Percentiles rank a stretch among this genome's conserved stretches.
Evolutionary conservation across 495 filamentous ascomycete genomes (phyloP).

Genomic region (Terfezia boudieri): DNA sequence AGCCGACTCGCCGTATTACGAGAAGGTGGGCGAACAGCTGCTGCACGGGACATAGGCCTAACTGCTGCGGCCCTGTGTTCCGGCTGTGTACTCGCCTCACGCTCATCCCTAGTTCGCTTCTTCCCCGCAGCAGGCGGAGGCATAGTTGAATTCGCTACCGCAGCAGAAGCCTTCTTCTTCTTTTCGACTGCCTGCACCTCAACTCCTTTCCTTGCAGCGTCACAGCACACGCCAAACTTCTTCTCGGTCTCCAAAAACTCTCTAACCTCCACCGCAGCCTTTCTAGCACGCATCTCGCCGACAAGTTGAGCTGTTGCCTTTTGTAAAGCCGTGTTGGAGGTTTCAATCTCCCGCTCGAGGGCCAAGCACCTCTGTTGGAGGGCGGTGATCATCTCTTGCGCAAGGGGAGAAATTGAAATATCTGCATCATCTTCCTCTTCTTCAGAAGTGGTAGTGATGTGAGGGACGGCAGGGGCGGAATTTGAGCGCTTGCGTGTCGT

Average conservation of each 20-base stretch:
- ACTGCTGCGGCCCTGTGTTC: slow-evolving; percentile 13
- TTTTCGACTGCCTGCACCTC: slow-evolving; percentile 6
- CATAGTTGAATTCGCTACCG: background rate
- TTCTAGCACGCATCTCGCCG: slow-evolving; percentile 10
- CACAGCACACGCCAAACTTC: slow-evolving; percentile 17
- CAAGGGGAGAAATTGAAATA: background rate
- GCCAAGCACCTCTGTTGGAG: slow-evolving; percentile 9
- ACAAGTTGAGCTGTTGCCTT: slow-evolving; percentile 6
- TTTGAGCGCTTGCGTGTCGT: slow-evolving; percentile 10
- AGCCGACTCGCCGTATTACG: slow-evolving; percentile 1
- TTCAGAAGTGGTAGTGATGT: background rate
- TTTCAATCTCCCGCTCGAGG: slow-evolving; percentile 13
- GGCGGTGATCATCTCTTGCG: slow-evolving; percentile 1
- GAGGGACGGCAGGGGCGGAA: slow-evolving; percentile 13
- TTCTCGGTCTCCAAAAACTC: slow-evolving; percentile 16
- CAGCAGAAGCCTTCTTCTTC: slow-evolving; percentile 2
- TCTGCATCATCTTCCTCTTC: background rate
- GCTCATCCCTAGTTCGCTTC: slow-evolving; percentile 14
- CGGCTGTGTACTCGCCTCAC: slow-evolving; percentile 10
- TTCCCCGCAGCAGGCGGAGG: slow-evolving; percentile 10
- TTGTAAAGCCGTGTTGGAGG: slow-evolving; percentile 9
- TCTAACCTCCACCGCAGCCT: slow-evolving; percentile 12
- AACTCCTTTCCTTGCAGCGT: slow-evolving; percentile 4
- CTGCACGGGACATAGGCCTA: slow-evolving; percentile 9
- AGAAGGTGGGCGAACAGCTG: slow-evolving; percentile 8